Conservation (phyloP, 2,329 filamentous ascomycete species). For the Colletotrichum sp. region DNA sequence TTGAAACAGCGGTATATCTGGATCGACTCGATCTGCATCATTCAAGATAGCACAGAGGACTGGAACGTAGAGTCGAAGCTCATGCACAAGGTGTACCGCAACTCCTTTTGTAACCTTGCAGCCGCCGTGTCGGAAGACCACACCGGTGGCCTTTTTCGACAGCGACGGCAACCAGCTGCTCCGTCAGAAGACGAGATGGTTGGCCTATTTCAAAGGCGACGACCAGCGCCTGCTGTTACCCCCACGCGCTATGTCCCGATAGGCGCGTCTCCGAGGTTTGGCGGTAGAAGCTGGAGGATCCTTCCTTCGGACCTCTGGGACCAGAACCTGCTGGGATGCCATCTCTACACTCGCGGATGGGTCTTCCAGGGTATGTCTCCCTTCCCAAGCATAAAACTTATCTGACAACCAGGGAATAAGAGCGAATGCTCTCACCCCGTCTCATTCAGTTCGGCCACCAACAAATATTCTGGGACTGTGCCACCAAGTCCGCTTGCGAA, state of each 20-base stretch:
- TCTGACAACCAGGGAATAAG: neutral
- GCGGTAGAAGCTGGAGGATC: neutral
- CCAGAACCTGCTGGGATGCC: neutral
- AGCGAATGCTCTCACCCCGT: conserved; percentile 25
- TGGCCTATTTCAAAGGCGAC: neutral
- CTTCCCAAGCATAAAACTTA: neutral
- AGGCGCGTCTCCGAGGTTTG: neutral
- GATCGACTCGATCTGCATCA: conserved; percentile 32
- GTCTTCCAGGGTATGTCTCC: conserved; percentile 3
- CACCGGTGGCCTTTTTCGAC: conserved; percentile 7
- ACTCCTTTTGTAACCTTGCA: conserved; percentile 23
- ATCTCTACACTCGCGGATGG: conserved; percentile 9
- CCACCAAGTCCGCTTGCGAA: conserved; percentile 24
- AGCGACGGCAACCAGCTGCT: conserved; percentile 1
- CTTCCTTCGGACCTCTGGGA: neutral
- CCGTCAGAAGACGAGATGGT: neutral
- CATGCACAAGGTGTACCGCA: conserved; percentile 18
- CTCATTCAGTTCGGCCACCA: conserved; percentile 23
- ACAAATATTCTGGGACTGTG: conserved; percentile 30
- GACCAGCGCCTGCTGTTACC: neutral
- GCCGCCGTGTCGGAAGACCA: conserved; percentile 11
- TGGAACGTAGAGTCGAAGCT: conserved; percentile 19
- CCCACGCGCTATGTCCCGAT: neutral
- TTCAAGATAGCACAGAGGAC: conserved; percentile 21
- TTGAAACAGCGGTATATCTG: conserved; percentile 26